Evolutionary conservation across 2,329 filamentous ascomycete genomes (phyloP), one percentile per base, ranked within the genome.

Genomic region (Akanthomyces muscarius): DNA sequence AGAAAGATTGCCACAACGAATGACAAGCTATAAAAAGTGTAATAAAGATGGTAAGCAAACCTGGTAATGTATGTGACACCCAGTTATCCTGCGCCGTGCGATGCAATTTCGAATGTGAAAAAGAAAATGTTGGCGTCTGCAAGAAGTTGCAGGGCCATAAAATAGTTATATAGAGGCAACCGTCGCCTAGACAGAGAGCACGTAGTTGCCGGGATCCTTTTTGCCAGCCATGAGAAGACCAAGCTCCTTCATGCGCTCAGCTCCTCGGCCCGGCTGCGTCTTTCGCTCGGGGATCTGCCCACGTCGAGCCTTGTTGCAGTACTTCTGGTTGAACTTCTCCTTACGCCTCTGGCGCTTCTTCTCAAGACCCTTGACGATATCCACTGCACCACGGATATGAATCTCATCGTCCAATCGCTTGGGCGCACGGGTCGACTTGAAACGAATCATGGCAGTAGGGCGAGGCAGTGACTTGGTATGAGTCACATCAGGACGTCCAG

Each of bases 311-410:
- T 92, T 91, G 73, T 92, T 89, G 78, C 91, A 96, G 72, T 94
- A 89, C 74, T 96, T 95, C 70, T 93, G 89, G 73, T 91, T 89
- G 71, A 92, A 90, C 76, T 97, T 97, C 76, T 98, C 93, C 78
- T 90, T 92, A 69, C 95, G 90, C 67, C 95, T 88, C 78, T 95
- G 91, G 30, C 93, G 89, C 80, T 97, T 98, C 76, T 91, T 89
- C 79, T 99, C 95, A 1, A 99, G 84, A 10, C 95, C 95, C 75
- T 97, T 96, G 76, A 97, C 91, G 65, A 97, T 99, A 75, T 98
- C 95, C 68, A 99, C 96, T 42, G 95, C 93, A n/a, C 92, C 92
- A 66, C 95, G 90, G 11, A 91, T 85, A 66, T 95, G 92, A 48
- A 86, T 78, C 57, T 88, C 83, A 55, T 72, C 71, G 6, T 73